Percentiles rank a stretch among this genome's conserved stretches.
These are phyloP conservation scores for Paraphaeosphaeria sporulosa DNA, from an alignment of 2,329 filamentous ascomycete species.

Conservation along the genomic window DNA sequence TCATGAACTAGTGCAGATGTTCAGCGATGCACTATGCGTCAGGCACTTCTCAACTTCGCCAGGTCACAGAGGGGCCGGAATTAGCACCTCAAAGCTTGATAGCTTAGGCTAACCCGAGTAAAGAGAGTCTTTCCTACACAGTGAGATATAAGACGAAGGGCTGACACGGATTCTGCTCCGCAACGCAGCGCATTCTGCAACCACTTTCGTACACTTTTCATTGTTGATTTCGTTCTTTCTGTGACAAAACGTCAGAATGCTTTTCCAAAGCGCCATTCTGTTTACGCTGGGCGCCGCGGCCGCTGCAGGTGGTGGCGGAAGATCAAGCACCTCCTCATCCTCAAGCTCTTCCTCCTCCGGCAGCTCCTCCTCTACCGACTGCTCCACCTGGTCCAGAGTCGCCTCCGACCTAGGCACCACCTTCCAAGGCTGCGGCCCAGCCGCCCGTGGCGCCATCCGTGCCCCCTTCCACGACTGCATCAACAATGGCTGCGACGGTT, in stretches of 20 bases:
- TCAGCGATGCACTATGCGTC: not conserved
- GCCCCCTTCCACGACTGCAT: constrained; percentile 39
- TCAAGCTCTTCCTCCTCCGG: not conserved
- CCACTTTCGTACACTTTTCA: not conserved
- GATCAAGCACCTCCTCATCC: not conserved
- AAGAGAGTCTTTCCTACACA: not conserved
- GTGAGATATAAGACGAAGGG: not conserved
- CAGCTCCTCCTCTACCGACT: not conserved
- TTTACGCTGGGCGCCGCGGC: not conserved
- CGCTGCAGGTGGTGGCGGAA: not conserved
- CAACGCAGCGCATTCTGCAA: not conserved
- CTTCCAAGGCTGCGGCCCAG: constrained; percentile 24
- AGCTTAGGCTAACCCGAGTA: not conserved
- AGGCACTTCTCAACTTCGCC: not conserved
- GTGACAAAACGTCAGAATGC: not conserved
- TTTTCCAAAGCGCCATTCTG: not conserved
- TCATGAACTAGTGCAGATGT: not conserved
- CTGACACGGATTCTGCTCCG: not conserved
- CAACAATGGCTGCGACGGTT: constrained; percentile 38
- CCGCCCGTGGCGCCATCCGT: constrained; percentile 33
- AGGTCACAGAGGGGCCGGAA: not conserved
- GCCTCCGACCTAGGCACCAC: not conserved
- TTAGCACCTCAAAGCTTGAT: not conserved
- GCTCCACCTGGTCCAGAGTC: not conserved
- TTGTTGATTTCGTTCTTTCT: not conserved